phyloP scores from a whole-genome alignment of 345 rosid genomes.

The Heritiera littoralis region DNA sequence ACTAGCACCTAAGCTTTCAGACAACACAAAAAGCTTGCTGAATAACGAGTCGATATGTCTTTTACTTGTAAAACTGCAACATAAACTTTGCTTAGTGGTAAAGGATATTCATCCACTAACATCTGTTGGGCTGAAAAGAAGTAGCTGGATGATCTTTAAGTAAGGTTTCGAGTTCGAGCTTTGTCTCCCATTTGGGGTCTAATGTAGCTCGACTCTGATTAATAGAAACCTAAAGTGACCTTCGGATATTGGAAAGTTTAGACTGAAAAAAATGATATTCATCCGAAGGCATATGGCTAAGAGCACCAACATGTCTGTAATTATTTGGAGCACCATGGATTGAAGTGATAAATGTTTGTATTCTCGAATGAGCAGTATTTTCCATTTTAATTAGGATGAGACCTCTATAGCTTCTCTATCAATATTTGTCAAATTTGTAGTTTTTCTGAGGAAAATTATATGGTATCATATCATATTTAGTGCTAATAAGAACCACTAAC shows the following conservation, averaged over 20 bases:
- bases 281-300: not conserved
- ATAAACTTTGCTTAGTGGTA: not conserved
- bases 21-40: not conserved
- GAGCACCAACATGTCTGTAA: not conserved
- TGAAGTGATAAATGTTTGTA: not conserved
- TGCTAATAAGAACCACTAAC: not conserved
- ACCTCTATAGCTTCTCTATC: not conserved
- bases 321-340: not conserved
- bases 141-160: too few species aligned
- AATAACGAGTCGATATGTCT: not conserved
- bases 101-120: not conserved
- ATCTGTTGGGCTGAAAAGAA: too few species aligned
- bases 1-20: not conserved
- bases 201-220: too few species aligned
- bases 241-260: too few species aligned
- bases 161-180: too few species aligned
- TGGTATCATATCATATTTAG: not conserved
- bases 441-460: not conserved
- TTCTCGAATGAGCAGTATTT: not conserved
- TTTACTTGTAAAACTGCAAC: not conserved
- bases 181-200: too few species aligned
- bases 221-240: too few species aligned
- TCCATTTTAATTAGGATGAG: not conserved
- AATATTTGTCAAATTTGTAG: not conserved
- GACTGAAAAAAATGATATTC: not conserved